A percentile compares a stretch with the other conserved stretches of the same genome.
Conservation (phyloP, 2,329 filamentous ascomycete species). For the Penicillium freii region DNA sequence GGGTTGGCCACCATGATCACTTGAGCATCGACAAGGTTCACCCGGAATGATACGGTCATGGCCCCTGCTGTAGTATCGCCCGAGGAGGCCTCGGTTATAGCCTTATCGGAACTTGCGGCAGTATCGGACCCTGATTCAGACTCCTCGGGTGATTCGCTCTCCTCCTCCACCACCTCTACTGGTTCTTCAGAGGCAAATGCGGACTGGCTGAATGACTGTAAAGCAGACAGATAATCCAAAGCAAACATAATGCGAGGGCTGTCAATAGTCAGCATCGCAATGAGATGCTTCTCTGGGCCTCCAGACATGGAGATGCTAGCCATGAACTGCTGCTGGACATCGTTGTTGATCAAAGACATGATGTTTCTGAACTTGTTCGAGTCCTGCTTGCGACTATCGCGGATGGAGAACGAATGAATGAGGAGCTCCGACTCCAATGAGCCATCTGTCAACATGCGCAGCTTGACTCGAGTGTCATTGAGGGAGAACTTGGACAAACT, state of each 20-base stretch:
- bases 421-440: slow-evolving; percentile 90
- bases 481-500: slow-evolving; percentile 93
- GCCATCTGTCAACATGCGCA: slow-evolving; percentile 87
- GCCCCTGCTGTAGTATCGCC: slow-evolving; percentile 43
- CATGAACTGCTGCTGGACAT: slow-evolving; percentile 94
- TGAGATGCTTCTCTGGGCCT: slow-evolving; percentile 74
- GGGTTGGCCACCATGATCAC: slow-evolving; percentile 96
- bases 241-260: slow-evolving; percentile 94
- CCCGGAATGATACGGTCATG: slow-evolving; percentile 79
- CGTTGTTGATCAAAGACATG: slow-evolving; percentile 94
- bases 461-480: slow-evolving; percentile 86
- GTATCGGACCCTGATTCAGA: slow-evolving; percentile 36
- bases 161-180: slow-evolving; percentile 31
- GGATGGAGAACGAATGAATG: slow-evolving; percentile 90
- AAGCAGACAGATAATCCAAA: slow-evolving; percentile 87
- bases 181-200: slow-evolving; percentile 60
- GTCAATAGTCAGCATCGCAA: slow-evolving; percentile 89
- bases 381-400: slow-evolving; percentile 83
- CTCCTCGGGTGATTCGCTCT: slow-evolving; percentile 37
- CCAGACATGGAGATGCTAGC: slow-evolving; percentile 91
- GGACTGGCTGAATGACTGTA: slow-evolving; percentile 77
- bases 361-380: slow-evolving; percentile 97
- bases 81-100: slow-evolving; percentile 22
- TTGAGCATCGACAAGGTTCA: slow-evolving; percentile 94
- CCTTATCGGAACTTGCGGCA: slow-evolving; percentile 28